Evolutionary conservation across 2,329 filamentous ascomycete species (phyloP), one percentile per base, ranked within the genome.

Genomic region (Phyllosticta capitalensis): DNA sequence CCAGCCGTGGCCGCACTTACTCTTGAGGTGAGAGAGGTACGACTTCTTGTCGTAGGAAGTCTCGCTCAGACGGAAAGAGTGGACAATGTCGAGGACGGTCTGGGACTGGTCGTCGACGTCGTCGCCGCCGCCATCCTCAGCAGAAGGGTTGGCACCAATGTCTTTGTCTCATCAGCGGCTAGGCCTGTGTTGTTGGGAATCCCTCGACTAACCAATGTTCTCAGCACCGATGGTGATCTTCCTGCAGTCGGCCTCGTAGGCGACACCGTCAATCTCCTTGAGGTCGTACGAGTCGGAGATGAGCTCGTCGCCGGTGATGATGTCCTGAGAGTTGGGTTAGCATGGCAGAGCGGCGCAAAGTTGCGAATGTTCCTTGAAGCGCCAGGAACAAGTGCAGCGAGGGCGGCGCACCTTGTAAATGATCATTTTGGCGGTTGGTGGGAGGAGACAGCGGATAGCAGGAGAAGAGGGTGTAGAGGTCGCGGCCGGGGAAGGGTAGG

Each of bases 71-170:
- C 90, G 90, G 88, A 97, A 97, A 69, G 89, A 89, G 81, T 92
- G 81, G 74, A 95, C 83, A 64, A 97, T 86, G 79, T 99, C 92
- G 82, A 95, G 95, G 79, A 96, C 92, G 73, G 85, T 84, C 78
- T 86, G 76, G 61, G 76, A 75, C 54, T 67, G 59, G 68, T 95
- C 90, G 55, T 95, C 92, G 68, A 85, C 68, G 65, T 75, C 87
- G 68, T 92, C 90, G 0, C 79, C 79, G 0, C 86, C 89, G 59
- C 80, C 89, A 74, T 88, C 92, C 81, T 97, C 94, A 63, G 94
- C 92, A 69, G 92, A 97, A 68, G 94, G 89, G 79, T 99, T 99
- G 81, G 92, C 94, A 76, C 94, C 94, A 70, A 83, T 94, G 76
- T 94, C 88, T 90, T 60, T 52, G 38, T 54, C 45, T 14, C 17